Conservation (phyloP, 75 land plant genomes). For the Cryptomeria japonica region DNA sequence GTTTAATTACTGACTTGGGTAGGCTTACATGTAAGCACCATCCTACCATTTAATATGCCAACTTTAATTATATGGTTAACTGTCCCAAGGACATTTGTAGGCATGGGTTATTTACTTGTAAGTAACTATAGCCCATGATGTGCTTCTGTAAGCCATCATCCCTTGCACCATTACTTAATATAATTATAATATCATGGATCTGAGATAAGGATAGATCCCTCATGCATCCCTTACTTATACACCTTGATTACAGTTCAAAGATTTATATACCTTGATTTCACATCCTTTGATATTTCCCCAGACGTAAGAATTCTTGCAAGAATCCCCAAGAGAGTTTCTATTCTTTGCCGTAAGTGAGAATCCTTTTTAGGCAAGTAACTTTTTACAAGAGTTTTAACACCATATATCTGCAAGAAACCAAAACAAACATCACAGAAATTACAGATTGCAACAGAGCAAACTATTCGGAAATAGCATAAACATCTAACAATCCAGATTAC, state of each 20-base stretch:
- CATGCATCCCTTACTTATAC: neutral
- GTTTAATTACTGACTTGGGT: neutral
- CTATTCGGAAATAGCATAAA: neutral
- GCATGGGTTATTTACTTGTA: too few relatives aligned
- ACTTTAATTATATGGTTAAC: too few relatives aligned
- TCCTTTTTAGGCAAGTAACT: conserved; percentile 88
- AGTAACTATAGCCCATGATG: neutral
- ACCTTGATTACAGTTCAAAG: neutral
- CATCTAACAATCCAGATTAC: neutral
- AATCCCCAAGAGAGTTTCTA: conserved; percentile 62
- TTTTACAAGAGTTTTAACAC: conserved; percentile 82
- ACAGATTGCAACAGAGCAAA: neutral
- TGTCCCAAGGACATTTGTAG: too few relatives aligned
- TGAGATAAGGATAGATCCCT: neutral
- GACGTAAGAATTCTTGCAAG: conserved; percentile 54
- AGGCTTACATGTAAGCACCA: neutral
- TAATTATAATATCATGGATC: neutral
- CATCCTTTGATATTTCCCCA: conserved; percentile 72
- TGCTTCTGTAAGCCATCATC: neutral
- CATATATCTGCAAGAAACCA: conserved; percentile 65
- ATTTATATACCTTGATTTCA: conserved; percentile 68
- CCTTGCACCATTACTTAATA: neutral
- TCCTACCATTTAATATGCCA: too few relatives aligned
- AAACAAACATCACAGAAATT: neutral
- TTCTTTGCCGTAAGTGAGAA: conserved; percentile 72